phyloP scores from a whole-genome alignment of 257 asterid species.

The Phtheirospermum japonicum region DNA sequence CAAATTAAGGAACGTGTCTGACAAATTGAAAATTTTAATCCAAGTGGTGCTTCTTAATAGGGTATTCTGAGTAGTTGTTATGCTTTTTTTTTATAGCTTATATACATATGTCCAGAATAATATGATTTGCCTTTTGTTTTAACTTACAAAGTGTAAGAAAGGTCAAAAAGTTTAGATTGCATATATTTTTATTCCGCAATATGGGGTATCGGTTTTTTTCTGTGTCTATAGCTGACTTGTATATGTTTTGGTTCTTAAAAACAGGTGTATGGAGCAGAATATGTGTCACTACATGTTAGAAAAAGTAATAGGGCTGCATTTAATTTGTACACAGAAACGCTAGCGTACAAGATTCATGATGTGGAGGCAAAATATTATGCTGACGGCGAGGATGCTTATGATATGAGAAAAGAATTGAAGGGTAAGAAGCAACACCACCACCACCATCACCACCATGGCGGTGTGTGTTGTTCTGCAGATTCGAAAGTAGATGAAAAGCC shows the following conservation, averaged over 20 bases:
- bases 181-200: too few relatives aligned
- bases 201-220: constrained; percentile 1
- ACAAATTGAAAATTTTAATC: neutral
- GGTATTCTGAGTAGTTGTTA: neutral
- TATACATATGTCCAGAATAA: too few relatives aligned
- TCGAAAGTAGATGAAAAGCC: constrained; percentile 44
- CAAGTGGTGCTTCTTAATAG: neutral
- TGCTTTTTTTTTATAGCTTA: too few relatives aligned
- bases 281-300: constrained; percentile 92
- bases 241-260: constrained; percentile 27
- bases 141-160: neutral
- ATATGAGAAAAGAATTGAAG: constrained; percentile 90
- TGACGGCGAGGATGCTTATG: constrained; percentile 99
- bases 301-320: constrained; percentile 92
- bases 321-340: constrained; percentile 79
- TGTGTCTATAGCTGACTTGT: constrained; percentile 2
- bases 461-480: constrained; percentile 86
- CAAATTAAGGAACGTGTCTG: neutral
- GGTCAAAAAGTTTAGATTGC: too few relatives aligned
- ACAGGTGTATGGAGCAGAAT: constrained; percentile 88
- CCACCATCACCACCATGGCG: constrained; percentile 67
- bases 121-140: neutral
- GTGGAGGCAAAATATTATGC: constrained; percentile 95
- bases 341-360: constrained; percentile 88
- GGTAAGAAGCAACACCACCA: constrained; percentile 71